Conservation (phyloP, 2,329 filamentous ascomycete genomes). For the Calonectria multiphialidica region DNA sequence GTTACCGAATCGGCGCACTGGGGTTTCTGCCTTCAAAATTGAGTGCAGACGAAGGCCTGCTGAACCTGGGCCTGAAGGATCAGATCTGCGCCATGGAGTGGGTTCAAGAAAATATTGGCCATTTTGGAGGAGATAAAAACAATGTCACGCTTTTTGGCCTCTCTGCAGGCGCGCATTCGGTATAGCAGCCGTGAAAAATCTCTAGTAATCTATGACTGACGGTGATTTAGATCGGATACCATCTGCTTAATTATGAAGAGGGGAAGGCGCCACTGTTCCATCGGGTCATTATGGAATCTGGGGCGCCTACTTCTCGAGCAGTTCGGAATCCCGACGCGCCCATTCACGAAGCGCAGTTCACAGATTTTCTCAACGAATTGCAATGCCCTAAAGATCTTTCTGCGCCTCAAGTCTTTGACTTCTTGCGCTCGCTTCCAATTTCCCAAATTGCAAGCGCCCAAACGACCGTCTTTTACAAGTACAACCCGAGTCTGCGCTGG, state of each 20-base stretch:
- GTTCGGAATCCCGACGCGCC: slow-evolving; percentile 67
- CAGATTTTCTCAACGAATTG: slow-evolving; percentile 32
- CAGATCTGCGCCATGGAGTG: slow-evolving; percentile 64
- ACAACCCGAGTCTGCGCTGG: slow-evolving; percentile 63
- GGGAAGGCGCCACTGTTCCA: slow-evolving; percentile 61
- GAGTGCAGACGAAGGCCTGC: slow-evolving; percentile 61
- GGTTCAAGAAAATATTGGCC: slow-evolving; percentile 65
- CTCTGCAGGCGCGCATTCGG: slow-evolving; percentile 65
- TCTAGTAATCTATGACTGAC: neutral
- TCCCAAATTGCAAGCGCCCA: slow-evolving; percentile 51
- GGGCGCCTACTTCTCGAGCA: slow-evolving; percentile 65
- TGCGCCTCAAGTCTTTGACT: slow-evolving; percentile 54
- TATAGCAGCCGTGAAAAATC: slow-evolving; percentile 35
- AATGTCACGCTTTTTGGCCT: slow-evolving; percentile 53
- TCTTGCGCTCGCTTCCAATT: slow-evolving; percentile 58
- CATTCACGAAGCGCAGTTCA: slow-evolving; percentile 69
- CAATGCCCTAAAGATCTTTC: slow-evolving; percentile 31
- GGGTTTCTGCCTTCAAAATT: slow-evolving; percentile 71
- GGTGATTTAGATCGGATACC: slow-evolving; percentile 70
- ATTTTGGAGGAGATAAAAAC: slow-evolving; percentile 64
- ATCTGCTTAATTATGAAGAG: slow-evolving; percentile 64
- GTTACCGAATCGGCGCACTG: slow-evolving; percentile 67
- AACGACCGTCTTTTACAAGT: slow-evolving; percentile 56
- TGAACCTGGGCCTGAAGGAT: slow-evolving; percentile 68
- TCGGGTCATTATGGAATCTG: slow-evolving; percentile 68